Base-by-base conservation (phyloP, 306 rosid genomes). In the Rubus idaeus region DNA sequence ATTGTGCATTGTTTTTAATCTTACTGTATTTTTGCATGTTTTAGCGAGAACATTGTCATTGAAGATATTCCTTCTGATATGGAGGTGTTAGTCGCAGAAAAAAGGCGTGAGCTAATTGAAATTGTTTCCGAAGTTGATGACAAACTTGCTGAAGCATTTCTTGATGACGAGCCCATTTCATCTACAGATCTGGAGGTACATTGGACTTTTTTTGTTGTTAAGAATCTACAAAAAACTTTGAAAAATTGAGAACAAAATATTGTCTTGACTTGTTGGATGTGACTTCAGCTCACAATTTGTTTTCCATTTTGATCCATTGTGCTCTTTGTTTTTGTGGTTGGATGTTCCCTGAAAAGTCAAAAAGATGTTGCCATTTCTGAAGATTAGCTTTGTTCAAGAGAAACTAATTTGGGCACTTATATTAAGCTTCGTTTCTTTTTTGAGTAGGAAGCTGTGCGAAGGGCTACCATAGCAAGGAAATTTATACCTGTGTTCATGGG, bases 401-500 rank as follows among this genome's bases (percentile, higher is more conserved):
- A 69, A 49, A n/a, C 26, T 70, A 70, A 47, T 49, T 68, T 70
- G 6, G 9, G 74, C 60, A 49, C 30, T 13, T 73, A 10, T 13
- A n/a, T 11, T 62, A 13, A 62, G 20, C 44, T 35, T 5, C 10
- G n/a, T 62, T 16, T 12, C 3, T 2, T 45, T 60, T 52, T 23
- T 45, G 62, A 76, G 76, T 81, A 92, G 99, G 97, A 86, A 80
- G 99, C 99, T 52, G 74, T 95, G 74, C 97, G 97, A 45, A 86
- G 99, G 85, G 96, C 97, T 69, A 95, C 99, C 66, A 11, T 92
- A 30, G 91, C 97, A 52, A 83, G 75, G 84, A 95, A 92, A 85
- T 95, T 95, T 67, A 80, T 95, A 44, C 99, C 99, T 30, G 96
- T 95, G 74, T 92, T 95, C 86, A 95, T 95, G 99, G 99, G 99